Percentiles rank a stretch among this genome's conserved stretches.
phyloP scores from a whole-genome alignment of 139 green algal species.

The Chlorella sp. region DNA sequence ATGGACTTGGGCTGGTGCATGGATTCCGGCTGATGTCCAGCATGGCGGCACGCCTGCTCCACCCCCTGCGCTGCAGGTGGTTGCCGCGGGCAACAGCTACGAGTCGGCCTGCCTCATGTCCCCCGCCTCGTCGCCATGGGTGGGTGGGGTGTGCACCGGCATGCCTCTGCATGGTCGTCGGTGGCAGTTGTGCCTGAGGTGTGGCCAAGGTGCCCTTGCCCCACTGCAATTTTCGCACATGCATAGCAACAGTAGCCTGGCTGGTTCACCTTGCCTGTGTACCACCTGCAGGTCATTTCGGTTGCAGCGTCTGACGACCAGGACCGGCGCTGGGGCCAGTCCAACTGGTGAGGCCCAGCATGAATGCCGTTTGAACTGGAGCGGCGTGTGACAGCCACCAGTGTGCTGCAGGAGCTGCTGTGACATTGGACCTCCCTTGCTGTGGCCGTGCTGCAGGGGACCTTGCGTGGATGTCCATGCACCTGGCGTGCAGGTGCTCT shows the following conservation, averaged over 20 bases:
- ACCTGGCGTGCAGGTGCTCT: constrained; percentile 52
- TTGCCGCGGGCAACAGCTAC: constrained; percentile 62
- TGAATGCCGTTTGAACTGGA: too few species aligned
- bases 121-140: constrained; percentile 45
- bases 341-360: constrained; percentile 43
- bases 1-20: neutral
- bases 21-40: too few species aligned
- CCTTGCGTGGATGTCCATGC: constrained; percentile 75
- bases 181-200: too few species aligned
- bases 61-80: constrained; percentile 52
- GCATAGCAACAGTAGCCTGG: too few species aligned
- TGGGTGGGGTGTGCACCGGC: too few species aligned
- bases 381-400: too few species aligned
- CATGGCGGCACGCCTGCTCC: too few species aligned
- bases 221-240: too few species aligned
- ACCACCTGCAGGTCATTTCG: constrained; percentile 44
- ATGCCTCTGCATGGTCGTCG: too few species aligned
- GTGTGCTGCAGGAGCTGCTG: too few species aligned
- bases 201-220: too few species aligned
- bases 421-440: neutral
- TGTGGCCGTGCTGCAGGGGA: constrained; percentile 62
- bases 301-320: constrained; percentile 56
- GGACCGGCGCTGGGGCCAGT: constrained; percentile 33
- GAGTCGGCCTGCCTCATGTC: constrained; percentile 66
- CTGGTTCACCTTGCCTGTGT: too few species aligned